Percentiles rank a stretch among this genome's conserved stretches.
Evolutionary conservation across 805 yeast genomes (phyloP).

Genomic region (Saturnispora sanitii): DNA sequence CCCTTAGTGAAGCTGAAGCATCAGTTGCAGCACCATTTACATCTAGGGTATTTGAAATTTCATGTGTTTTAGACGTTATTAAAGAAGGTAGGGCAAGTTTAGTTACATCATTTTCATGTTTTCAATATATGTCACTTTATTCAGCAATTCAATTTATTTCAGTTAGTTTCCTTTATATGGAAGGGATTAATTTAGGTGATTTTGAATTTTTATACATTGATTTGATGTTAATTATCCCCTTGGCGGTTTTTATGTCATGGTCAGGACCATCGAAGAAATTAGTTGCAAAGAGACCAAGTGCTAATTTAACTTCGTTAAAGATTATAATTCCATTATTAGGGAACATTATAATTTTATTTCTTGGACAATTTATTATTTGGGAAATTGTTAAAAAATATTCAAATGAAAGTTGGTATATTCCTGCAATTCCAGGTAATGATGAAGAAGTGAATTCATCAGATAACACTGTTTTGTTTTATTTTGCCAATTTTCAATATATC

Average conservation of each 20-base stretch:
- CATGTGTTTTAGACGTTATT: constrained; percentile 86
- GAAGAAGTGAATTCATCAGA: constrained; percentile 82
- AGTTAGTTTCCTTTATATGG: constrained; percentile 71
- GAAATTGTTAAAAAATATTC: constrained; percentile 31
- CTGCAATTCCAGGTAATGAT: constrained; percentile 73
- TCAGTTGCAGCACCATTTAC: constrained; percentile 99
- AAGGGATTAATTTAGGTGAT: constrained; percentile 92
- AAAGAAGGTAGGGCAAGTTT: constrained; percentile 91
- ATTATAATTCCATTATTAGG: constrained; percentile 76
- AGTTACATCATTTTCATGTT: constrained; percentile 92
- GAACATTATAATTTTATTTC: constrained; percentile 52
- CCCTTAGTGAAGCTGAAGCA: constrained; percentile 95
- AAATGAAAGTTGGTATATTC: constrained; percentile 60
- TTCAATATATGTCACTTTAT: constrained; percentile 95
- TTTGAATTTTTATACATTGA: constrained; percentile 95
- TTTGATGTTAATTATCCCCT: constrained; percentile 78
- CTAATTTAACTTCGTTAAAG: constrained; percentile 84
- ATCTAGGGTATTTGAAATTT: constrained; percentile 76
- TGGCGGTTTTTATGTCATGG: constrained; percentile 98
- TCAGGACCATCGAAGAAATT: constrained; percentile 62
- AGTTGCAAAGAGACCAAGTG: constrained; percentile 76
- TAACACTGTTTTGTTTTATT: constrained; percentile 75
- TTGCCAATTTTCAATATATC: constrained; percentile 83
- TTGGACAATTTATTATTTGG: constrained; percentile 70
- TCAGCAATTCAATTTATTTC: constrained; percentile 93